Evolutionary conservation across 192 early-diverging fungal genomes (phyloP).

Genomic region (Mortierella claussenii): DNA sequence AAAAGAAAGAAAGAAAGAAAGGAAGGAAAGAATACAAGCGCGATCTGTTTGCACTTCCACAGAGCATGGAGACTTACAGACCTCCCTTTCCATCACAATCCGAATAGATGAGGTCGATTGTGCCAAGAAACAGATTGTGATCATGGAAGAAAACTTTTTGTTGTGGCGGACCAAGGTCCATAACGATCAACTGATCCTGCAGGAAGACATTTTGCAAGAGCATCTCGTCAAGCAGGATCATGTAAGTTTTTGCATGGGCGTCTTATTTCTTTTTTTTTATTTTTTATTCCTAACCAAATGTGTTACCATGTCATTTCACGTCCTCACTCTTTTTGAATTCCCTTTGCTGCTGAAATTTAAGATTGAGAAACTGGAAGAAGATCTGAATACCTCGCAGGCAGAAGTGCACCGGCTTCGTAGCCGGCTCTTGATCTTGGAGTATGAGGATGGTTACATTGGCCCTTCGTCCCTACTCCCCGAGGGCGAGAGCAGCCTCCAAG

Average conservation of each 20-base stretch:
- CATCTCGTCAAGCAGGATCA: conserved; percentile 32
- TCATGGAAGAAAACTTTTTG: conserved; percentile 46
- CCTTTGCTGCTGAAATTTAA: too few species aligned
- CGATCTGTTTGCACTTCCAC: too few species aligned
- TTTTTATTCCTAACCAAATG: not conserved
- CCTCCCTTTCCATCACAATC: not conserved
- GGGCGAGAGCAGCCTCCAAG: not conserved
- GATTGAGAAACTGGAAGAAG: conserved; percentile 45
- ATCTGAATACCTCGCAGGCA: conserved; percentile 19
- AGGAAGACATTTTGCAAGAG: conserved; percentile 31
- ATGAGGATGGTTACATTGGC: conserved; percentile 42
- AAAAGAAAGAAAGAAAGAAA: too few species aligned
- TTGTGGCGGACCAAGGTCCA: conserved; percentile 42
- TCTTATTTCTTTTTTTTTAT: not conserved
- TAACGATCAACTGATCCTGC: conserved; percentile 26
- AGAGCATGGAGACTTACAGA: too few species aligned
- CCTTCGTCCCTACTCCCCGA: conserved; percentile 13
- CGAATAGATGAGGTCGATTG: conserved; percentile 23
- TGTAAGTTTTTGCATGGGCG: conserved; percentile 8
- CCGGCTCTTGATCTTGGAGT: conserved; percentile 35
- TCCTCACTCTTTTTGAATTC: not conserved
- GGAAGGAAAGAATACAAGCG: not conserved
- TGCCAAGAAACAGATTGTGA: conserved; percentile 26
- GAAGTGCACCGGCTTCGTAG: conserved; percentile 28
- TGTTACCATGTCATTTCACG: too few species aligned